Conservation (phyloP, 306 rosid species). For the Dalbergia cochinchinensis region DNA sequence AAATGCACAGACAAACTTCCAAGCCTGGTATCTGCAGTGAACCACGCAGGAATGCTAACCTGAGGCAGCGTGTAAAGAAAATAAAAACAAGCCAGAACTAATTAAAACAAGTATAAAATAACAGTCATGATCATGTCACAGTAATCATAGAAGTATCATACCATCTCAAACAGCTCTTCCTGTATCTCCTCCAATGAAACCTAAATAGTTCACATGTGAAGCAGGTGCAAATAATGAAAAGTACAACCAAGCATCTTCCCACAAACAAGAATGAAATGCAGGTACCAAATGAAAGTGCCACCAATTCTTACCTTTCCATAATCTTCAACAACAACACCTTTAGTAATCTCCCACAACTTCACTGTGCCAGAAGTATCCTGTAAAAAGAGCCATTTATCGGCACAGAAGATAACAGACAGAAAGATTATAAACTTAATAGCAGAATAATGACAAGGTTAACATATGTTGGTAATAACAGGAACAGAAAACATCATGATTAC, state of each 20-base stretch:
- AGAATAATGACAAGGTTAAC: constrained; percentile 31
- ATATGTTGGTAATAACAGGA: constrained; percentile 20
- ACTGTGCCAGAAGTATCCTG: constrained; percentile 96
- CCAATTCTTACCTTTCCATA: constrained; percentile 80
- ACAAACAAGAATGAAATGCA: constrained; percentile 38
- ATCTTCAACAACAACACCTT: constrained; percentile 84
- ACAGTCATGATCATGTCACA: background rate
- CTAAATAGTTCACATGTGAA: constrained; percentile 60
- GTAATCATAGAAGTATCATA: constrained; percentile 47
- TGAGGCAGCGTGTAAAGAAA: constrained; percentile 58
- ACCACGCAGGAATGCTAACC: constrained; percentile 99
- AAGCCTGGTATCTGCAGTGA: constrained; percentile 95
- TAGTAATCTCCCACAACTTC: constrained; percentile 98
- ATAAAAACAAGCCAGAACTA: constrained; percentile 38
- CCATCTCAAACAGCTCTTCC: constrained; percentile 97
- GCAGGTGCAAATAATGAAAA: constrained; percentile 26
- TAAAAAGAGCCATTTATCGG: constrained; percentile 40
- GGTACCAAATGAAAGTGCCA: constrained; percentile 40
- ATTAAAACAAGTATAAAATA: constrained; percentile 27
- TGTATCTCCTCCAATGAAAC: constrained; percentile 90
- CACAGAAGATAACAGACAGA: constrained; percentile 28
- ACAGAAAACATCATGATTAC: constrained; percentile 56
- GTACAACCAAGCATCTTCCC: constrained; percentile 8
- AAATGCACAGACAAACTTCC: constrained; percentile 97
- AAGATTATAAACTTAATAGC: constrained; percentile 21